Evolutionary conservation across 352 stramenopile species (phyloP), one percentile per base, ranked within the genome.

Genomic region (Phytophthora brassicae): DNA sequence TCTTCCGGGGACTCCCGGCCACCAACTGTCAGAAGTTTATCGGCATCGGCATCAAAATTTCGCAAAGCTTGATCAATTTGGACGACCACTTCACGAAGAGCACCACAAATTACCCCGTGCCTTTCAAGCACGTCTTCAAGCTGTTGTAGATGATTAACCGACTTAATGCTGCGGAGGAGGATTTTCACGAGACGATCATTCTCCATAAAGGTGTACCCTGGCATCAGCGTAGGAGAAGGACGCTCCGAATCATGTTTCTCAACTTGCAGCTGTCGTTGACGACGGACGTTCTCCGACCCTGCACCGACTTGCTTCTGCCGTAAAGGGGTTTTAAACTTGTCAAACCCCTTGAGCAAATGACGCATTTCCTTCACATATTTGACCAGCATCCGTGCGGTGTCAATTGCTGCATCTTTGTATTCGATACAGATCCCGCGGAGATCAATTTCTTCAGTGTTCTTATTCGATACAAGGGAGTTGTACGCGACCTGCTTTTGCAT

Each of bases 161-260:
- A 80, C 38, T 77, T 75, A 45, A 93, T 79, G 56, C 79, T 95
- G 36, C 82, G 81, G 26, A 85, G 55, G 19, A 95, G 70, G 54
- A 92, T 89, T 39, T 74, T 81, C 16, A 86, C 76, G 23, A 95
- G 66, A 14, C 82, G 81, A 51, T 92, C 79, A 9, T 92, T 93
- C 50, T 95, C 84, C 57, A 84, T 73, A 16, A 94, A 83, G 2
- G 61, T 79, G 52, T 81, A 90, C 1, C 16, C 59, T 23, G 58
- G 6, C 14, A 42, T 19, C 16, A 45, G n/a, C 2, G 16, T 41
- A 3, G 52, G 29, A 39, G 47, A 35, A 57, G 56, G 28, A 9
- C 43, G 35, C 9, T 51, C 59, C 4, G 26, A 57, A 14, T 44
- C 22, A 2, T 5, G 29, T 17, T 54, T 17, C 8, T 53, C 45